These are phyloP conservation scores for Scleroderma citrinum DNA, from an alignment of 768 basidiomycete species.

Conservation along the genomic window DNA sequence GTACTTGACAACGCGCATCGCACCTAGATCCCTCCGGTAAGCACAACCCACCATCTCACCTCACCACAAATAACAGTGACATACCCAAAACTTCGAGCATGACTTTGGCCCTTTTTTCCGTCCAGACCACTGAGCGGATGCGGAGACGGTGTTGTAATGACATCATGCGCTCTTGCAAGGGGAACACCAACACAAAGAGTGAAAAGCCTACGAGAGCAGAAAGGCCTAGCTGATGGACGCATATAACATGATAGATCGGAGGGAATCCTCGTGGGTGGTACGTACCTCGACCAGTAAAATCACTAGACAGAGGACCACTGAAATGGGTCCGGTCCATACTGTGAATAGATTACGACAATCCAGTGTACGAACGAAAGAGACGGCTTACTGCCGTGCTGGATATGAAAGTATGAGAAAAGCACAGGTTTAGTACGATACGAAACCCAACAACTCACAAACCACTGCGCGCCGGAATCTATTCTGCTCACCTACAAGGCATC, in stretches of 20 bases:
- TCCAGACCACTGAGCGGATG: slow-evolving; percentile 52
- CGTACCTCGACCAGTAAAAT: slow-evolving; percentile 51
- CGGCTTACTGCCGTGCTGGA: slow-evolving; percentile 33
- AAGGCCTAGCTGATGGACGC: slow-evolving; percentile 47
- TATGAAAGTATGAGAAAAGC: background rate
- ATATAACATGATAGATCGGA: background rate
- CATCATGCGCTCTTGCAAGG: slow-evolving; percentile 62
- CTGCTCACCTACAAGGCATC: slow-evolving; percentile 39
- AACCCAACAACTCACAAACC: slow-evolving; percentile 69
- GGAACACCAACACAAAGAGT: slow-evolving; percentile 55
- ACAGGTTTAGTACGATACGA: no score
- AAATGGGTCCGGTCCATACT: slow-evolving; percentile 68
- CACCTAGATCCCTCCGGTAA: slow-evolving; percentile 28
- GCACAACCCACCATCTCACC: no score
- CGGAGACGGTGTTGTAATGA: slow-evolving; percentile 49
- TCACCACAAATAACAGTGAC: background rate
- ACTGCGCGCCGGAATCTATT: slow-evolving; percentile 59
- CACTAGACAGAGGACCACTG: slow-evolving; percentile 52
- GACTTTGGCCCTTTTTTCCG: slow-evolving; percentile 56
- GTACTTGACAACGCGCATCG: slow-evolving; percentile 72
- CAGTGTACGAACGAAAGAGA: no score
- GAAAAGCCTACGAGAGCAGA: slow-evolving; percentile 68
- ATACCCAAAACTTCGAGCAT: slow-evolving; percentile 61
- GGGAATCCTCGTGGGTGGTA: background rate
- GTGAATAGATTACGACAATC: background rate